phyloP scores from a whole-genome alignment of 805 yeast genomes.

The Barnettozyma siamensis region DNA sequence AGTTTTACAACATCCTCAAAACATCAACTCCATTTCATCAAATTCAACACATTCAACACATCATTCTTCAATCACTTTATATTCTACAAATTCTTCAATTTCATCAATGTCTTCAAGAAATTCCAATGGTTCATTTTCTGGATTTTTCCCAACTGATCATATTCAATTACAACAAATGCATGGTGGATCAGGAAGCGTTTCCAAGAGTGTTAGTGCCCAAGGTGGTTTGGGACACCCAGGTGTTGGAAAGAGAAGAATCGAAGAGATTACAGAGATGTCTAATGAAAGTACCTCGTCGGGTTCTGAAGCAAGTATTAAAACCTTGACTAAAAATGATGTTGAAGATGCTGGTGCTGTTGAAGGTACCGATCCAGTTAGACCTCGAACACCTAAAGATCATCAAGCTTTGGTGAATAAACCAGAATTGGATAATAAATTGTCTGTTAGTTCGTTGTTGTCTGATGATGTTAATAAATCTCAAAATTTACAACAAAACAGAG shows the following conservation, averaged over 20 bases:
- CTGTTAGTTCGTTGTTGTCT: conserved; percentile 20
- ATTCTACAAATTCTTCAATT: conserved; percentile 22
- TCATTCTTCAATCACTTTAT: conserved; percentile 10
- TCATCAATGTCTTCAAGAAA: conserved; percentile 22
- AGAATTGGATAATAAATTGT: neutral
- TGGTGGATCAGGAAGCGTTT: neutral
- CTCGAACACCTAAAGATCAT: too few species aligned
- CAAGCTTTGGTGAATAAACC: neutral
- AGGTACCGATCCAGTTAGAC: too few species aligned
- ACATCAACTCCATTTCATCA: conserved; percentile 14
- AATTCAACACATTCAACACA: conserved; percentile 22
- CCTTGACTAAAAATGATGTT: neutral
- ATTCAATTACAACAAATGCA: neutral
- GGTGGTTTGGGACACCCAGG: neutral
- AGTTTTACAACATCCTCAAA: neutral
- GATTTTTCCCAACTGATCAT: conserved; percentile 4
- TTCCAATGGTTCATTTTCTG: conserved; percentile 19
- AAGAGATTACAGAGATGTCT: neutral
- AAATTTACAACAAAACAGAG: neutral
- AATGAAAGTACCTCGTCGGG: neutral
- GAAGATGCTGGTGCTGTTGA: neutral
- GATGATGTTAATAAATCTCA: neutral
- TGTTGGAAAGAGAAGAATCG: neutral
- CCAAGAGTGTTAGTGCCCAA: neutral
- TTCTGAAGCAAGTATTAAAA: neutral